A percentile compares a stretch with the other conserved stretches of the same genome.
Conservation (phyloP, 306 rosid genomes). For the Ormosia semicastrata region DNA sequence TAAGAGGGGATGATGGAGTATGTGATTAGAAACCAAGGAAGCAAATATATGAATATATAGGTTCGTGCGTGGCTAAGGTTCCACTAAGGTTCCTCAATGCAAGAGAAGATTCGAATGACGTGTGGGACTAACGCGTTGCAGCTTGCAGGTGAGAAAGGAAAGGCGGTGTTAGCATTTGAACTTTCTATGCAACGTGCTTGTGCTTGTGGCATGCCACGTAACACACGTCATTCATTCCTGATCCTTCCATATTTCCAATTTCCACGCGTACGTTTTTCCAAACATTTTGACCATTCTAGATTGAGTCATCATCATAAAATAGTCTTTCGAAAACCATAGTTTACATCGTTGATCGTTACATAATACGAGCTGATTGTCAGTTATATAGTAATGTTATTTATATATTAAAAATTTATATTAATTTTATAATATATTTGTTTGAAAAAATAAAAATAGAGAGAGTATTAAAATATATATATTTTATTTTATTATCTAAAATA, state of each 20-base stretch:
- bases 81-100: background rate
- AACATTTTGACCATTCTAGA: background rate
- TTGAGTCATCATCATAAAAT: background rate
- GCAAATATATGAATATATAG: conserved; percentile 18
- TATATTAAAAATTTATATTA: too few species aligned
- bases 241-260: background rate
- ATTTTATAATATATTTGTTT: too few species aligned
- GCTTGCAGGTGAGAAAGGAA: background rate
- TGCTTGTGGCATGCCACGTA: background rate
- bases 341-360: too few species aligned
- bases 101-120: background rate
- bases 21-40: background rate
- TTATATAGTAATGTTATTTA: too few species aligned
- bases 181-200: background rate
- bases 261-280: background rate
- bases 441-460: too few species aligned
- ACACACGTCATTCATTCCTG: background rate
- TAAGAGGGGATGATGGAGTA: background rate
- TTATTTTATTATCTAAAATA: too few species aligned
- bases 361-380: too few species aligned
- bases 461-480: too few species aligned
- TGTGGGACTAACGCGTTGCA: conserved; percentile 2
- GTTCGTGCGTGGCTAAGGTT: background rate
- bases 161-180: background rate
- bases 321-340: too few species aligned